Evolutionary conservation across 2,329 filamentous ascomycete genomes (phyloP).

Genomic region (Verticillium albo-atrum): DNA sequence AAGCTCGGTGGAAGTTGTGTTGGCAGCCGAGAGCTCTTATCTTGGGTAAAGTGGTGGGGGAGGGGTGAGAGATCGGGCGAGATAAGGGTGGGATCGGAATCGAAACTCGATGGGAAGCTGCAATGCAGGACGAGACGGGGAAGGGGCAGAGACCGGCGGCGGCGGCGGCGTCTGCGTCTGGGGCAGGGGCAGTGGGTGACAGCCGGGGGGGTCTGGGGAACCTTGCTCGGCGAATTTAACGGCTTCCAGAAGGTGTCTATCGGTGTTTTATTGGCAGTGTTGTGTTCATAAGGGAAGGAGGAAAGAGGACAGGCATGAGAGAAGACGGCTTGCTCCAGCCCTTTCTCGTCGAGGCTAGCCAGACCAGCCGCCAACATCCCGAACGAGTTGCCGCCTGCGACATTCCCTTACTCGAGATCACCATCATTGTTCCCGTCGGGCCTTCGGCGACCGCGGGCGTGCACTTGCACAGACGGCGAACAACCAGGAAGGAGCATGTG

Average conservation of each 20-base stretch:
- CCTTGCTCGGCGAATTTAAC: background rate
- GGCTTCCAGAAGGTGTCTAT: background rate
- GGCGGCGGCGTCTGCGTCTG: background rate
- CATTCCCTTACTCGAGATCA: background rate
- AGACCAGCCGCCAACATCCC: background rate
- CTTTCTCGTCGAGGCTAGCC: background rate
- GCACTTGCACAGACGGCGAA: background rate
- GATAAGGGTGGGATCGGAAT: background rate
- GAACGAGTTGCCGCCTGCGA: background rate
- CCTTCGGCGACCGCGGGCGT: background rate
- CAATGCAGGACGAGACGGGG: background rate
- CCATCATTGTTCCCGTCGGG: background rate
- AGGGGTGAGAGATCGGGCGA: background rate
- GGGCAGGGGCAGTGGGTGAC: background rate
- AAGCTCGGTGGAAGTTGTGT: background rate
- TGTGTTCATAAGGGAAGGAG: background rate
- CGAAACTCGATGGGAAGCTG: background rate
- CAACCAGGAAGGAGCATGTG: background rate
- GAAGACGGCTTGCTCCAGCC: too few species aligned
- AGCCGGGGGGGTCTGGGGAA: background rate
- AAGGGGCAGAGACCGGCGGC: background rate
- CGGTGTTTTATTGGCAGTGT: background rate
- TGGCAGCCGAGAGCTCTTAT: background rate
- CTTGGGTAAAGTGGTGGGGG: background rate
- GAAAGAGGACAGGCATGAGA: background rate